phyloP scores from a whole-genome alignment of 1,284 basidiomycete genomes.

The Fistulinella cinereoalba region DNA sequence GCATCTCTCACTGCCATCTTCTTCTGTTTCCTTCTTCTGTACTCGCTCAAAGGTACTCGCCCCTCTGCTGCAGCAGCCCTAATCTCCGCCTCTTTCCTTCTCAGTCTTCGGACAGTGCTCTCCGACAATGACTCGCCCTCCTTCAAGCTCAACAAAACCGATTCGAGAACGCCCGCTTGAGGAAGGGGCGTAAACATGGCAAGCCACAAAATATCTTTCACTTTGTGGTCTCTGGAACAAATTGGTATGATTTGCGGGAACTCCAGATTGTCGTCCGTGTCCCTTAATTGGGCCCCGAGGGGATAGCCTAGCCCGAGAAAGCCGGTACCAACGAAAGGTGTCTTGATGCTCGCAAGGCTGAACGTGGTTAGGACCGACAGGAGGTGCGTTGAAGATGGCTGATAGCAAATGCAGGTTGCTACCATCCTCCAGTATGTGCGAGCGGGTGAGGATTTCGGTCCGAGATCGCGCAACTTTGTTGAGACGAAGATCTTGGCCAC shows the following conservation, averaged over 20 bases:
- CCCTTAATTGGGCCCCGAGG: not conserved
- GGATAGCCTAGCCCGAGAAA: slow-evolving; percentile 24
- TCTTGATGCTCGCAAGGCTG: slow-evolving; percentile 27
- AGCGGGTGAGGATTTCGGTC: slow-evolving; percentile 21
- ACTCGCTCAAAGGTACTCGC: slow-evolving; percentile 23
- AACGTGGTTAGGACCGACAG: slow-evolving; percentile 22
- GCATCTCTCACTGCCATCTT: slow-evolving; percentile 10
- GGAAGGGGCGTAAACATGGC: slow-evolving; percentile 25
- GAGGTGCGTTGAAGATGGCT: slow-evolving; percentile 24
- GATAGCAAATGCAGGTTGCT: slow-evolving; percentile 25
- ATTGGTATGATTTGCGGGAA: slow-evolving; percentile 15
- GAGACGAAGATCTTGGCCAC: slow-evolving; percentile 28
- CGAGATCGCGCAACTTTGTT: slow-evolving; percentile 26
- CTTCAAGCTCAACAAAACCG: slow-evolving; percentile 20
- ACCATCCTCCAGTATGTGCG: slow-evolving; percentile 30
- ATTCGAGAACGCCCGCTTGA: slow-evolving; percentile 19
- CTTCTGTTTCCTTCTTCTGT: slow-evolving; percentile 22
- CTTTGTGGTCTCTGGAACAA: slow-evolving; percentile 9
- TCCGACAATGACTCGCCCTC: slow-evolving; percentile 28
- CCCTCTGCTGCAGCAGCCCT: slow-evolving; percentile 23
- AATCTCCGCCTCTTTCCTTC: slow-evolving; percentile 23
- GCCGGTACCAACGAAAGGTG: slow-evolving; percentile 17
- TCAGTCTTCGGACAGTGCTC: slow-evolving; percentile 25
- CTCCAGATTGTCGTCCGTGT: slow-evolving; percentile 23
- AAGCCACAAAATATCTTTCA: slow-evolving; percentile 13